Evolutionary conservation across 2,329 filamentous ascomycete species (phyloP), one percentile per base, ranked within the genome.

Genomic region (Pseudonectria buxi): DNA sequence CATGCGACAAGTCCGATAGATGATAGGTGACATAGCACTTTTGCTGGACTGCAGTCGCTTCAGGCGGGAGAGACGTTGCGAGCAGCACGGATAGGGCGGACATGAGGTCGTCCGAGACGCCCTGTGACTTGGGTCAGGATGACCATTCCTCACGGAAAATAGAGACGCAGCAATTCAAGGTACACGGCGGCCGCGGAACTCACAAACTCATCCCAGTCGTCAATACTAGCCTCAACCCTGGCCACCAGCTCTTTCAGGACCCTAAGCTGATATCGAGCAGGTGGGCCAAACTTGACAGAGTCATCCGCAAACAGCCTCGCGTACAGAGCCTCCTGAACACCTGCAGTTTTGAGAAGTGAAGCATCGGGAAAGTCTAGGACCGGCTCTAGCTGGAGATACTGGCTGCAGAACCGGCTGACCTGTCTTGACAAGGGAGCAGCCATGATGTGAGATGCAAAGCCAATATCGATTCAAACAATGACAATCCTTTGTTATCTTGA

Each of bases 151-250:
- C 6, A 30, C 13, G 3, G 7, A 11, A 14, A 26, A 22, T 5
- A 16, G 3, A 7, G 16, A 6, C 13, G 16, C 4, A 15, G 24
- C 2, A n/a, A n/a, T 11, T n/a, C 7, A 10, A 15, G 26, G 25
- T n/a, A 18, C 24, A 26, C 15, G 22, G 24, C 28, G 34, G 25
- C 34, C 29, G 25, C 26, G 30, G 32, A 25, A 68, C 84, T 68
- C 82, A 94, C 89, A 81, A 94, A 78, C 70, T 86, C 72, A 49
- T 95, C 85, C 61, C 87, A 89, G 58, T 95, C 79, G 38, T 76
- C 70, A 31, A 94, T 86, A 24, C 82, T 76, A 22, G 70, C 64
- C 58, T 95, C 86, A 34, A 95, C 79, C 37, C 69, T 74, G 7
- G 69, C 62, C 10, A 87, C 65, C 24, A 95, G 68, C 43, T 77